These are phyloP conservation scores for Solanum dulcamara DNA, from an alignment of 257 asterid genomes.

Conservation along the genomic window DNA sequence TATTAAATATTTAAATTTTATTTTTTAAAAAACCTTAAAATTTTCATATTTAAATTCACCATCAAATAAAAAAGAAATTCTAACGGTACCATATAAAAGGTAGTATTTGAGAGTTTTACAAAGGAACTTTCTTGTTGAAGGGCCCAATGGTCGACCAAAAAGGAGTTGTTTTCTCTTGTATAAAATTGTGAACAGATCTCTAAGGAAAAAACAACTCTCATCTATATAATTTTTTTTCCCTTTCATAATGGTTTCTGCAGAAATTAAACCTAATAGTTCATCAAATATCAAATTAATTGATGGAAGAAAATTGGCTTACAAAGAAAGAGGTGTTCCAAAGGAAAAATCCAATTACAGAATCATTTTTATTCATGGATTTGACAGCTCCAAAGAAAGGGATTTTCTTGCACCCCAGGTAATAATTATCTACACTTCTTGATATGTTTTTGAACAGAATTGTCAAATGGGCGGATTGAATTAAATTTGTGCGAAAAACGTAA, in stretches of 20 bases:
- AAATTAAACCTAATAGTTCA: not conserved
- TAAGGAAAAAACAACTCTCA: not conserved
- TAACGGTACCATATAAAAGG: not conserved
- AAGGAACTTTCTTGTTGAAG: not conserved
- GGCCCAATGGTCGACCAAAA: not conserved
- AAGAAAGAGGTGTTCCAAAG: constrained; percentile 74
- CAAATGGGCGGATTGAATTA: not conserved
- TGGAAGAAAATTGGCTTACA: constrained; percentile 76
- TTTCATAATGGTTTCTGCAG: not conserved
- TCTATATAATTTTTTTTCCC: not conserved
- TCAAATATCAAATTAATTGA: constrained; percentile 52
- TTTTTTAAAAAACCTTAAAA: too few species aligned
- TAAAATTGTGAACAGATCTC: not conserved
- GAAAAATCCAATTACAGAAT: constrained; percentile 46
- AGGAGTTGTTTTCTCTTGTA: not conserved
- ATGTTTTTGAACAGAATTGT: not conserved
- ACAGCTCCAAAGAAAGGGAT: constrained; percentile 75
- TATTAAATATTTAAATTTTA: too few species aligned
- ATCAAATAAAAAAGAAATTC: too few species aligned
- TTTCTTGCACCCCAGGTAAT: constrained; percentile 69
- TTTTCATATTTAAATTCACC: too few species aligned
- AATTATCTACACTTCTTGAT: not conserved
- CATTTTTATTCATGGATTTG: constrained; percentile 82
- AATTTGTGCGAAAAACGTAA: not conserved
- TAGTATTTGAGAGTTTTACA: not conserved